These are phyloP conservation scores for Rosa chinensis DNA, from an alignment of 306 rosid species.

Conservation along the genomic window DNA sequence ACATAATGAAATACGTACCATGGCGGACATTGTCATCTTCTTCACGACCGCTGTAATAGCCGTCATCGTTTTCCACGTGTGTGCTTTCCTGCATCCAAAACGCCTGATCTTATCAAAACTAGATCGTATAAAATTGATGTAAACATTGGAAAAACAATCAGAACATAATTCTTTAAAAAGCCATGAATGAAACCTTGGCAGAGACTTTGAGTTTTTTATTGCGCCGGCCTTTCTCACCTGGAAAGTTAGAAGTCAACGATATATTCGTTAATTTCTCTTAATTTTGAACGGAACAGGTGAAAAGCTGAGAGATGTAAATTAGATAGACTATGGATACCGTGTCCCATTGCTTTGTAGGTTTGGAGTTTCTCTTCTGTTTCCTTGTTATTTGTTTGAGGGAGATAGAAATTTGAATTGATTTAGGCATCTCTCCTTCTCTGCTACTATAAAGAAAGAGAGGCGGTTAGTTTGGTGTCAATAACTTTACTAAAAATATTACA, in stretches of 20 bases:
- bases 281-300: background rate
- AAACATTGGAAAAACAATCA: no score
- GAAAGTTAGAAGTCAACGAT: background rate
- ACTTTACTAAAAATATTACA: no score
- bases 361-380: no score
- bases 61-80: conserved; percentile 42
- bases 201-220: conserved; percentile 51
- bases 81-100: conserved; percentile 52
- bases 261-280: background rate
- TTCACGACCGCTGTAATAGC: conserved; percentile 52
- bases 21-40: conserved; percentile 51
- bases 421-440: no score
- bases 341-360: background rate
- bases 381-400: no score
- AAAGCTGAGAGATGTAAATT: no score
- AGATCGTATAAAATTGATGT: no score
- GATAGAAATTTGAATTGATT: no score
- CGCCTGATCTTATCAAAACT: background rate
- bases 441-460: no score
- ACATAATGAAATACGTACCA: conserved; percentile 36
- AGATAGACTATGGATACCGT: background rate
- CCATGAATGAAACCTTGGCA: conserved; percentile 30
- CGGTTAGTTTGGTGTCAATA: no score
- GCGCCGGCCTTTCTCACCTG: conserved; percentile 70
- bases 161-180: no score